phyloP scores from a whole-genome alignment of 2,329 filamentous ascomycete genomes.

The Tympanopsis confertula region DNA sequence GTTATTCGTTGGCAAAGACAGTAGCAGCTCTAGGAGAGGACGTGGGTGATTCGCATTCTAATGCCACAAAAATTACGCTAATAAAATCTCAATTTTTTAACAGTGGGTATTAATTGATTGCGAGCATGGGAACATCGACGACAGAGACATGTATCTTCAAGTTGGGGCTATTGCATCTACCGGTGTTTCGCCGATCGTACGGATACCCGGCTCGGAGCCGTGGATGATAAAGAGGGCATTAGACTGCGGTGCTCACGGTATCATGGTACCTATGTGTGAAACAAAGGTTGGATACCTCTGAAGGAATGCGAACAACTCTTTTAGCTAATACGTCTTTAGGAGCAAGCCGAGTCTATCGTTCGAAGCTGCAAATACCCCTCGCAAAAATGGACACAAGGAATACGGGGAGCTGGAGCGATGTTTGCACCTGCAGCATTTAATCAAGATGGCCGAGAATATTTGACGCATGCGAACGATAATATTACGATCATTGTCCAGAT shows the following conservation, averaged over 20 bases:
- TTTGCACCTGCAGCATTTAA: constrained; percentile 13
- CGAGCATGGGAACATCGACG: constrained; percentile 12
- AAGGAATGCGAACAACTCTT: constrained; percentile 1
- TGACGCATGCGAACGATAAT: constrained; percentile 11
- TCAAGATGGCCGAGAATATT: constrained; percentile 12
- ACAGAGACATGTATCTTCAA: constrained; percentile 10
- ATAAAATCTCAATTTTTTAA: too few relatives aligned
- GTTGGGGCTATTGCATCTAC: constrained; percentile 9
- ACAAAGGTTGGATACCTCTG: constrained; percentile 3
- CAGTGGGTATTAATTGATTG: constrained; percentile 10
- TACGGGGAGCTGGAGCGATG: constrained; percentile 16
- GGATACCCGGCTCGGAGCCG: constrained; percentile 9
- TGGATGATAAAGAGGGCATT: constrained; percentile 19
- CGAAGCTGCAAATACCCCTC: constrained; percentile 14
- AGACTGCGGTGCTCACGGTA: constrained; percentile 15
- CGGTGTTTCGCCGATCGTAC: constrained; percentile 10
- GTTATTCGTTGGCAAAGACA: constrained; percentile 16
- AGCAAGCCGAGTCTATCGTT: constrained; percentile 13
- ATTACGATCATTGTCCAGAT: constrained; percentile 12
- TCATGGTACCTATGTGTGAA: constrained; percentile 17
- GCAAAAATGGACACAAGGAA: constrained; percentile 8
- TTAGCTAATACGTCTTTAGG: constrained; percentile 4
- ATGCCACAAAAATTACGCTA: too few relatives aligned
- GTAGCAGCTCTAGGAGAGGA: constrained; percentile 15
- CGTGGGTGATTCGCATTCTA: too few relatives aligned